Base-by-base conservation (phyloP, 1,139 yeast genomes). In the Candida sanyaensis region DNA sequence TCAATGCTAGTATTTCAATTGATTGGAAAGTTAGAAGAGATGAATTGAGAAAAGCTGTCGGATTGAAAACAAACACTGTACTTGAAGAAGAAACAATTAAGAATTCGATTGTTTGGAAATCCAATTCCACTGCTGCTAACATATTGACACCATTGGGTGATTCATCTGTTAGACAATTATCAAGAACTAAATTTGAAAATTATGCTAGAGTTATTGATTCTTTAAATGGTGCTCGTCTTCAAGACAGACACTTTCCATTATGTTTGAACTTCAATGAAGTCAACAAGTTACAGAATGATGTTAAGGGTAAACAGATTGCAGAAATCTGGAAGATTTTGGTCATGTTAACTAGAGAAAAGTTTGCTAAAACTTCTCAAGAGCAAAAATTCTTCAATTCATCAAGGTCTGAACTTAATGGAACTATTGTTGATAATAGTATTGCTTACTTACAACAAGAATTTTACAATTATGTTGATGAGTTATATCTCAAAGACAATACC, bases 11-110 rank as follows among this genome's bases (percentile, higher is more conserved):
- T 58, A 78, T 93, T 33, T 75, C 87, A 2, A 74, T 88, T 46
- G 97, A 91, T 64, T 93, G 98, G 97, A 82, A 83, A 52, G 80
- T 80, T 45, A 81, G 91, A 56, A 83, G 89, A 57, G 84, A 83
- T 50, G 88, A 84, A 56, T 78, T 90, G 46, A 80, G 88, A 62
- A 83, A 82, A 55, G 81, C 84, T 23, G 80, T 88, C 56, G 91
- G 92, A 1, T 58, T 61, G 42, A 62, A 60, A 43, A 61, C 66
- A 11, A 36, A 40, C 21, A 43, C 31, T 10, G 43, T 46, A 24
- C 55, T 64, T 3, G 58, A 57, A 41, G 63, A 60, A 33, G 61
- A 55, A 21, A 30, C 48, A 9, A 24, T 42, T 11, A 52, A 51
- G 32, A 45, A 45, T 13, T 66, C 64, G 4, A 59, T 71, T 46